Conservation (phyloP, 2,329 filamentous ascomycete genomes). For the Plenodomus tracheiphilus region DNA sequence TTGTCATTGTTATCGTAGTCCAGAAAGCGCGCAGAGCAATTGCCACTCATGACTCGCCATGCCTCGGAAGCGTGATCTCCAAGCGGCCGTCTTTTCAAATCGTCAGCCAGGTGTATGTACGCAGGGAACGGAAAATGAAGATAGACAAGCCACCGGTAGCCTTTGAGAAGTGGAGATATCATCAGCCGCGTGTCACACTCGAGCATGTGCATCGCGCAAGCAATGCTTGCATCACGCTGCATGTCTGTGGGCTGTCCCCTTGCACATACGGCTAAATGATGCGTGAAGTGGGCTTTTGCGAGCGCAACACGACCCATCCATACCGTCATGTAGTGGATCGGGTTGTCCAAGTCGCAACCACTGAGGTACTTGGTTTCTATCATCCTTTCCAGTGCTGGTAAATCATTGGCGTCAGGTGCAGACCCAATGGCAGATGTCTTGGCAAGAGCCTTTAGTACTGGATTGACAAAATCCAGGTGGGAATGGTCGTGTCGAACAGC, state of each 20-base stretch:
- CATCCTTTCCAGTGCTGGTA: constrained; percentile 45
- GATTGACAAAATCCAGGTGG: constrained; percentile 54
- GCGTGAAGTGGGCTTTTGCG: constrained; percentile 55
- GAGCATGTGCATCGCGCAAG: constrained; percentile 46
- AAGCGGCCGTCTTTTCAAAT: constrained; percentile 46
- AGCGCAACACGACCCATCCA: constrained; percentile 52
- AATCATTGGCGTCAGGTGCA: constrained; percentile 19
- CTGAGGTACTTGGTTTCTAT: constrained; percentile 45
- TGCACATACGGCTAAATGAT: constrained; percentile 47
- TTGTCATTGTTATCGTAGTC: constrained; percentile 17
- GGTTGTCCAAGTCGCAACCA: constrained; percentile 30
- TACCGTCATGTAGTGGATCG: constrained; percentile 51
- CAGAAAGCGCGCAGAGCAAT: constrained; percentile 46
- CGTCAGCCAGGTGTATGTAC: constrained; percentile 52
- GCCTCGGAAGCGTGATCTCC: constrained; percentile 37
- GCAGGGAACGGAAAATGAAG: constrained; percentile 55
- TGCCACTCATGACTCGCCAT: constrained; percentile 54
- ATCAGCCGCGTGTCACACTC: constrained; percentile 53
- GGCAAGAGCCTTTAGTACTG: constrained; percentile 47
- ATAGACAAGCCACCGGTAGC: constrained; percentile 49
- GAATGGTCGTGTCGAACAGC: constrained; percentile 46
- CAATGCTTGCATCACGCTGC: constrained; percentile 32
- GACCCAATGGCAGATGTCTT: constrained; percentile 16
- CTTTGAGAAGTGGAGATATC: constrained; percentile 46
- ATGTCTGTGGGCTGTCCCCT: constrained; percentile 17